These are phyloP conservation scores for Eruca vesicaria DNA, from an alignment of 441 rosid genomes.

Conservation along the genomic window DNA sequence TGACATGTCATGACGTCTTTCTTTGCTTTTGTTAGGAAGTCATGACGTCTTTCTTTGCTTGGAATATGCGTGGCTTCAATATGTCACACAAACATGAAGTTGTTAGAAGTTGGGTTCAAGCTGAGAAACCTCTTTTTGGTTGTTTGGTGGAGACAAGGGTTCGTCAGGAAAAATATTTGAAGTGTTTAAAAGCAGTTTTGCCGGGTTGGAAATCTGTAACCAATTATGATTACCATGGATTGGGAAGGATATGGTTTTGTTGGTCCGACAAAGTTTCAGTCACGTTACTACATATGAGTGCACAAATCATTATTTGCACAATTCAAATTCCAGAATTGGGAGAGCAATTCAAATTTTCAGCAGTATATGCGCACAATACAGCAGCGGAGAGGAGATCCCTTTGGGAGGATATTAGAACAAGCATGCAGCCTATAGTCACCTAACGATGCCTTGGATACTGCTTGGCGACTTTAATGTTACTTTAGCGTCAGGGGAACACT, in stretches of 20 bases:
- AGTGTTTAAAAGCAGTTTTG: too few relatives aligned
- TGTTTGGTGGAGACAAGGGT: too few relatives aligned
- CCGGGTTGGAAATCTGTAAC: too few relatives aligned
- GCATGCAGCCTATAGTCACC: background rate
- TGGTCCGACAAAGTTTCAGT: background rate
- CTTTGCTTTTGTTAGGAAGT: too few relatives aligned
- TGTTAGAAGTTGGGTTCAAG: too few relatives aligned
- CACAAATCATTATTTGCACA: background rate
- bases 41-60: too few relatives aligned
- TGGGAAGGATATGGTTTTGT: background rate
- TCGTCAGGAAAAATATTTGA: too few relatives aligned
- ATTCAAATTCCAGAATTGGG: background rate
- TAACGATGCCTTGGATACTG: background rate
- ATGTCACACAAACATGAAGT: too few relatives aligned
- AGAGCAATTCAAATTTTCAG: background rate
- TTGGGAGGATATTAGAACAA: background rate
- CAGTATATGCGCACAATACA: background rate
- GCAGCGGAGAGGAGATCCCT: background rate
- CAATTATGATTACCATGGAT: background rate
- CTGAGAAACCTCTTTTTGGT: too few relatives aligned
- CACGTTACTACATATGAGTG: background rate
- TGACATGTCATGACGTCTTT: too few relatives aligned
- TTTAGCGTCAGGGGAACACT: background rate
- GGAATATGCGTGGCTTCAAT: too few relatives aligned
- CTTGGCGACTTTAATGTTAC: background rate